Evolutionary conservation across 1,284 basidiomycete species (phyloP), one percentile per base, ranked within the genome.

Genomic region (Malassezia nana): DNA sequence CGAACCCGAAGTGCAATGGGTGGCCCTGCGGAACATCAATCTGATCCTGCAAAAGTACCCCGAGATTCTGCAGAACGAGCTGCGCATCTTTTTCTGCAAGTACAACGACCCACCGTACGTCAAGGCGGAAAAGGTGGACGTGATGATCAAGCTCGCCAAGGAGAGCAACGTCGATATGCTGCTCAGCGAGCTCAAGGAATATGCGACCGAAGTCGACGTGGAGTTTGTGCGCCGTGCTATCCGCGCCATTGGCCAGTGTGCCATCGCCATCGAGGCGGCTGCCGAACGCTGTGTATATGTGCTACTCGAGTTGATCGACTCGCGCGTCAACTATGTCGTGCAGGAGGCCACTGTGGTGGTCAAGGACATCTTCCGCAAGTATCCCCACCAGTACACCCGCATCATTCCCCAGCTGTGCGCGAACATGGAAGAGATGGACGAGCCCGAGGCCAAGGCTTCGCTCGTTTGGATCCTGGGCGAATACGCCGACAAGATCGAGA

Each of bases 21-120:
- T 98, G 48, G 90, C 89, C 0, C 78, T 98, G 50, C 83, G 92
- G 26, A 96, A 98, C 74, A 90, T 96, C 78, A 92, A 95, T 68
- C 82, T 98, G 44, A 82, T 98, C 45, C 82, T 96, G 18, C 94
- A 98, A 76, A 89, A 91, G 65, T 83, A 89, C 3, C 79, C 88
- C 0, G 86, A 91, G 55, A 80, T 95, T 51, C 81, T 98, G 6
- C 83, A 85, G 25, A 91, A 87, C 76, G 92, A 98, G 76, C 90
- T 98, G 84, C 84, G 90, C 54, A 91, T 98, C 22, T 98, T 98
- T 76, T 98, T 98, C 79, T 98, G 94, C 84, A 98, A 98, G 76
- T 98, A 99, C 78, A 98, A 96, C 75, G 94, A 98, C 72, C 92
- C 94, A 2, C 79, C 91, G 29, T 99, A 98, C 72, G 90, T 96